Conservation (phyloP, 108 stramenopile species). For the Fistulifera pelliculosa region DNA sequence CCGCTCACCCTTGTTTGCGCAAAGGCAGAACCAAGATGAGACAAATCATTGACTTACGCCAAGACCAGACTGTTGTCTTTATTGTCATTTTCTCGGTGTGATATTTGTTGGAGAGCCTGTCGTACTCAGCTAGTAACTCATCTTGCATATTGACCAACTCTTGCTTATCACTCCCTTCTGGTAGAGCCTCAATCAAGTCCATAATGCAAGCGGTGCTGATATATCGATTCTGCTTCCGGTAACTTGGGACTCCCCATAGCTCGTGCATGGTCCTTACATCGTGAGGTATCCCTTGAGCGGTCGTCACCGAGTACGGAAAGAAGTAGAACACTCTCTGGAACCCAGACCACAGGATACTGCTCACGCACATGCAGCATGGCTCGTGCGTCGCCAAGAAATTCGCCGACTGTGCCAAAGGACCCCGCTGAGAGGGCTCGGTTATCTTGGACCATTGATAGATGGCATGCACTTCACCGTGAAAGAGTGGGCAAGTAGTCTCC, state of each 20-base stretch:
- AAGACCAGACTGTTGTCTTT: conserved; percentile 34
- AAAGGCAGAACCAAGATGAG: too few relatives aligned
- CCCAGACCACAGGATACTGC: conserved; percentile 43
- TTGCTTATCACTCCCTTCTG: conserved; percentile 23
- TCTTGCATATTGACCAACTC: conserved; percentile 16
- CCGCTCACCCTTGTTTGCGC: too few relatives aligned
- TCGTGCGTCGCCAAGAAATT: conserved; percentile 48
- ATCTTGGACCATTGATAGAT: conserved; percentile 34
- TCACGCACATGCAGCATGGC: conserved; percentile 57
- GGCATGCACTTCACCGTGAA: conserved; percentile 43
- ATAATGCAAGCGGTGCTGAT: conserved; percentile 28
- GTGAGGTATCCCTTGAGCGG: conserved; percentile 45
- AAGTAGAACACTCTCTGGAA: conserved; percentile 38
- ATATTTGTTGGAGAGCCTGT: conserved; percentile 33
- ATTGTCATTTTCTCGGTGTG: conserved; percentile 40
- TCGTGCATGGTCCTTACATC: conserved; percentile 60
- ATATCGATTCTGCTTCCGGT: conserved; percentile 47
- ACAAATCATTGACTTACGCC: conserved; percentile 19
- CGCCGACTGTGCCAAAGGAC: conserved; percentile 26
- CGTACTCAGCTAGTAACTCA: conserved; percentile 25
- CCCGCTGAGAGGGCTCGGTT: conserved; percentile 24
- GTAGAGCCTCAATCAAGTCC: conserved; percentile 31
- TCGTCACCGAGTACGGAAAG: conserved; percentile 35
- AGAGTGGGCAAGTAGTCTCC: conserved; percentile 35
- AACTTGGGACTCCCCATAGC: conserved; percentile 48